Evolutionary conservation across 495 filamentous ascomycete genomes (phyloP), one percentile per base, ranked within the genome.

Genomic region (Penicillium salamii): DNA sequence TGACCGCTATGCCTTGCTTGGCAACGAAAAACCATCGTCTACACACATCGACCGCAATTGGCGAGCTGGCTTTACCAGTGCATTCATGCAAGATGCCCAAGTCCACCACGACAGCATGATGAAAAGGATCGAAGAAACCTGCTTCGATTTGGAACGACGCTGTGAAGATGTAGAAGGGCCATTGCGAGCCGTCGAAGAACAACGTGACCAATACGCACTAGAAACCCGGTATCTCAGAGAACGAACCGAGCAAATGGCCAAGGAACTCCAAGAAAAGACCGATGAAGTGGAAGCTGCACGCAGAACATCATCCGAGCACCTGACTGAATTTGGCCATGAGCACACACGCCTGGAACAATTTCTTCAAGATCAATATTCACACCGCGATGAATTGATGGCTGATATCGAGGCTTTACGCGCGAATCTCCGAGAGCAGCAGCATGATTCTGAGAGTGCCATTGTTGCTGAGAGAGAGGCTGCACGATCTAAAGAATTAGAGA

Each of bases 61-160:
- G 80, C 73, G 67, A 48, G 52, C 59, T 11, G 62, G 58, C 1
- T 46, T 84, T 5, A 55, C 61, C 2, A 58, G 68, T 12, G 54
- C 66, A 1, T 57, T 76, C 17, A 59, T 63, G 28, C 60, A 59
- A 33, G 66, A 64, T 54, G 62, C 72, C 7, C 54, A 57, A 2
- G 48, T 57, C 19, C 66, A 68, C 18, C 66, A 75, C 11, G 62
- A 77, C 12, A 55, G 49, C 19, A 59, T 81, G 20, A 61, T 82
- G 18, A 67, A 67, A 18, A 74, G 69, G 29, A 65, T 83, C 6
- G 73, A 74, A 34, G 67, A 74, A 13, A 65, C 76, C 14, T 84
- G 80, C 52, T 67, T 69, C 14, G 78, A 84, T 37, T 66, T 84
- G 5, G 81, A 85, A 48, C 63, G 66, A 39, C 71, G 81, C 14